These are phyloP conservation scores for Alternaria dauci DNA, from an alignment of 2,329 filamentous ascomycete species.

Conservation along the genomic window DNA sequence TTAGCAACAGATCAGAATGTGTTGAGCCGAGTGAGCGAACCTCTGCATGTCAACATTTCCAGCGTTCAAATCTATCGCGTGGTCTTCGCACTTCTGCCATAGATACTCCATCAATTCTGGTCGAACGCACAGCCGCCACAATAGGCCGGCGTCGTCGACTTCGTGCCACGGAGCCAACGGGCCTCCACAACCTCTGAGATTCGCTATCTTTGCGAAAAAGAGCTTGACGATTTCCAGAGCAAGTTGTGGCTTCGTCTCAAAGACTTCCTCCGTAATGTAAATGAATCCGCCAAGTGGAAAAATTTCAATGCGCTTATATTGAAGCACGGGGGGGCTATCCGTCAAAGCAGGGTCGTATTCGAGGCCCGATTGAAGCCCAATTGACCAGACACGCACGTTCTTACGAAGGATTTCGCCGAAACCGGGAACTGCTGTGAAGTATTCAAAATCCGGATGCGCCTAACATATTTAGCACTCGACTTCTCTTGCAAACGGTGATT, in stretches of 20 bases:
- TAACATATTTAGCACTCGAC: slow-evolving; percentile 18
- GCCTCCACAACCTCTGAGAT: slow-evolving; percentile 24
- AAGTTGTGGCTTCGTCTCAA: slow-evolving; percentile 49
- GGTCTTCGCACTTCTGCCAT: slow-evolving; percentile 28
- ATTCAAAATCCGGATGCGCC: slow-evolving; percentile 45
- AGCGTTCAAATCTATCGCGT: slow-evolving; percentile 27
- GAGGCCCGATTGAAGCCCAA: slow-evolving; percentile 38
- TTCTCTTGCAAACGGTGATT: background rate
- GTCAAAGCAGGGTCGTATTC: slow-evolving; percentile 27
- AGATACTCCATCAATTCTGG: slow-evolving; percentile 44
- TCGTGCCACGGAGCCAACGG: slow-evolving; percentile 25
- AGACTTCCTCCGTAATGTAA: slow-evolving; percentile 56
- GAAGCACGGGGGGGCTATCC: slow-evolving; percentile 19
- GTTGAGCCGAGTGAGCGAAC: slow-evolving; percentile 7
- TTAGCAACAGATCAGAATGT: slow-evolving; percentile 2
- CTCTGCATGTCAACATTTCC: slow-evolving; percentile 27
- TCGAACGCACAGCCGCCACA: slow-evolving; percentile 45
- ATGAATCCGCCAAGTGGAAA: slow-evolving; percentile 53
- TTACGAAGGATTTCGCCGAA: slow-evolving; percentile 45
- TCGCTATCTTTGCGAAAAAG: slow-evolving; percentile 43
- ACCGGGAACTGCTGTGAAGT: slow-evolving; percentile 41
- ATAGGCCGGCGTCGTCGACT: slow-evolving; percentile 32
- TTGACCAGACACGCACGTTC: slow-evolving; percentile 44
- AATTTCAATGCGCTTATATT: slow-evolving; percentile 39
- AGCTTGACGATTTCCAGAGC: slow-evolving; percentile 49